Conservation (phyloP, 306 rosid genomes). For the Purshia tridentata region DNA sequence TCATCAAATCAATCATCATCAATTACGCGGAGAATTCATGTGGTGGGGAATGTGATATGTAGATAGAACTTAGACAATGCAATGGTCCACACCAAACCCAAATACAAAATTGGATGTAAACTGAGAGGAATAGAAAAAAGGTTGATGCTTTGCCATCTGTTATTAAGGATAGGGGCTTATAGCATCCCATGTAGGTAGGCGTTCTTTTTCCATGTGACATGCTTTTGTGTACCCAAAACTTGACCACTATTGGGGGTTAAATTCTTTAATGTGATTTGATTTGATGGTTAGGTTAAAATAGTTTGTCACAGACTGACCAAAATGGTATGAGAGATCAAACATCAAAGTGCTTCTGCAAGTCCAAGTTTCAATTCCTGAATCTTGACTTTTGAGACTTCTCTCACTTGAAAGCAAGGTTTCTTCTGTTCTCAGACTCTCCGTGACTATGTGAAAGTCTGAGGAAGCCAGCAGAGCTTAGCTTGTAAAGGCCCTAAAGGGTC, state of each 20-base stretch:
- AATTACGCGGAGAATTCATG: neutral
- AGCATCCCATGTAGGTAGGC: constrained; percentile 18
- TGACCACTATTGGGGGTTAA: neutral
- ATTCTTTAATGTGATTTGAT: neutral
- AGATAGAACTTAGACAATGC: neutral
- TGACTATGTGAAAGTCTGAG: neutral
- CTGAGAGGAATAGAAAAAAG: constrained; percentile 2
- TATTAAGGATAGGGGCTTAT: constrained; percentile 10
- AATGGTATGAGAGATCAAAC: neutral
- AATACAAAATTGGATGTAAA: constrained; percentile 16
- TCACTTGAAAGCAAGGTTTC: constrained; percentile 37
- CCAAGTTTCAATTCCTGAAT: neutral
- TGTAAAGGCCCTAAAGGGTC: constrained; percentile 12
- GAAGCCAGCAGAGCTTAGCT: constrained; percentile 1
- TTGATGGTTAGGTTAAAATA: neutral
- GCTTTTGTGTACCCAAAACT: constrained; percentile 12
- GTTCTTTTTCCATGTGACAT: constrained; percentile 23
- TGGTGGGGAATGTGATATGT: neutral
- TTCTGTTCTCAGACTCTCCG: constrained; percentile 8
- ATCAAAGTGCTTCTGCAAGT: constrained; percentile 1
- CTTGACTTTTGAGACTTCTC: constrained; percentile 10
- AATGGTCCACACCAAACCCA: constrained; percentile 17
- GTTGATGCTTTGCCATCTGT: neutral
- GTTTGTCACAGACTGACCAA: too few species aligned
- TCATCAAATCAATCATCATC: constrained; percentile 20